Base-by-base conservation (phyloP, 495 filamentous ascomycete species). In the Penicillium atrosanguineum region DNA sequence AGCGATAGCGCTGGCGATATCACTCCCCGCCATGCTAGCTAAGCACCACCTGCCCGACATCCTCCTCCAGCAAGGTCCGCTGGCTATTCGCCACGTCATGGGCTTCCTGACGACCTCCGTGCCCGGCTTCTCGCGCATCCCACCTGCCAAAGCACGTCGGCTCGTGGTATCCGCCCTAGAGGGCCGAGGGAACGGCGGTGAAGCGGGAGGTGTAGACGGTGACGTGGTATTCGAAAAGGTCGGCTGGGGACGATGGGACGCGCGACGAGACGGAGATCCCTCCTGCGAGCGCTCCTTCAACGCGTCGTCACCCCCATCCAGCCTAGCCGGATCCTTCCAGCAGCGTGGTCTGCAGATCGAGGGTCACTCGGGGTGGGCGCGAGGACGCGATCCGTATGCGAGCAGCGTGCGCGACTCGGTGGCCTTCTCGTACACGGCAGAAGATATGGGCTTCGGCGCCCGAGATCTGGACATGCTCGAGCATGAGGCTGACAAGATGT, bases 241-340 rank as follows among this genome's bases (percentile, higher is more conserved):
- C 52, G 94, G 94, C 53, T 98, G 94, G 94, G 94, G 94, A 44
- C 85, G 90, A 43, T 98, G 94, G 94, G 87, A 94, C 69, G 93
- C 93, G 51, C 85, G 82, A 60, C 79, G 80, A 67, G 83, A 84
- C 50, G 89, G 83, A 23, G 84, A 91, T 56, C 71, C 81, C 14
- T 61, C 80, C 44, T 80, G 81, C 51, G 56, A 55, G 49, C 62
- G 21, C 61, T 63, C 55, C 57, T 56, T 48, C 57, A 65, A 57
- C 65, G 66, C 50, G 26, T 63, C 63, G 41, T 71, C 67, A 62
- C 76, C 68, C 57, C 69, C 73, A 45, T 83, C 78, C 57, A 79
- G 77, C 55, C 65, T 80, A 21, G 76, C 80, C 11, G 82, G 80
- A 59, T 71, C 78, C 7, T 72, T 69, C 53, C 64, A 68, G 34